Base-by-base conservation (phyloP, 1,284 basidiomycete species). In the Sanghuangporus baumii region DNA sequence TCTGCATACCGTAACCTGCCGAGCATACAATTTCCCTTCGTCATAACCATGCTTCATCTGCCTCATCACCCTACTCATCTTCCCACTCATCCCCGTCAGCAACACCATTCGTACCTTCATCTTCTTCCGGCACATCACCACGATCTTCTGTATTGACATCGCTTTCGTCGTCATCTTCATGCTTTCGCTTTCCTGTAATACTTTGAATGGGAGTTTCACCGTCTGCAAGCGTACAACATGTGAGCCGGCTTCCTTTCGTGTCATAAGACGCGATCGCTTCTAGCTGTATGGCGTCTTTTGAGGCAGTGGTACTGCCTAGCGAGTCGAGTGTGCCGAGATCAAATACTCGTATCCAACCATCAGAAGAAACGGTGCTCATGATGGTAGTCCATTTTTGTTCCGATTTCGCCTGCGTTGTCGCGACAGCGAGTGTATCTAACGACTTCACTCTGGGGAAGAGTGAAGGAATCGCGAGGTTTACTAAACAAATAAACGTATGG, bases 181-280 rank as follows among this genome's bases (percentile, higher is more conserved):
- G 74, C 65, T 82, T 79, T 63, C 77, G 70, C 64, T 78, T 79
- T 38, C 72, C 74, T 46, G 63, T 73, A 14, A 54, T 66, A 7
- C 63, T 66, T 46, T 65, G 66, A 7, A 58, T 70, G 9, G 67
- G 69, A 41, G 65, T 64, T 38, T 83, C 81, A 6, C 83, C 82
- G 66, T 87, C 87, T 2, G 87, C 89, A 47, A 93, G 71, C 4
- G 86, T 80, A 38, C 94, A 76, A 70, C 93, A 94, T 6, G 91
- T 95, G 70, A 96, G 74, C 12, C 94, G 80, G 41, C 86, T 92
- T 8, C 90, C 91, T 67, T 93, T 93, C 0, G 92, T 90, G 73
- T 95, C 89, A 71, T 94, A 95, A 57, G 76, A 79, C 2, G 82
- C 82, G 1, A 86, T 75, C 0, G 93, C 85, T 41, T 74, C 68